Evolutionary conservation across 306 rosid species (phyloP).

Genomic region (Lathyrus aphaca): DNA sequence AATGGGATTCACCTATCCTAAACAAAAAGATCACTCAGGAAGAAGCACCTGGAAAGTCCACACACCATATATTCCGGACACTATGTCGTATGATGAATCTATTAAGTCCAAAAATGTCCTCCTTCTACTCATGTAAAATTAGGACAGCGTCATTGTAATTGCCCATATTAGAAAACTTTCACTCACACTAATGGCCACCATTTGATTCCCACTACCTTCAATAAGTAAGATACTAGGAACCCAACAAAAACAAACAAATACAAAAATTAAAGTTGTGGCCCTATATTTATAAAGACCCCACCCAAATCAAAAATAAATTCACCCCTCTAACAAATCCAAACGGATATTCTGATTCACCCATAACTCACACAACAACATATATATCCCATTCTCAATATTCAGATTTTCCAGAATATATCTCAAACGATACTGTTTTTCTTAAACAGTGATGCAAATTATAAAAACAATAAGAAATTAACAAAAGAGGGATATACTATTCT

Average conservation of each 20-base stretch:
- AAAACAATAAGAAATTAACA: no score
- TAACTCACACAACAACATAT: conserved; percentile 3
- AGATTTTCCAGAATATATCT: conserved; percentile 13
- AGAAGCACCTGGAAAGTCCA: neutral
- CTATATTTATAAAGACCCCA: conserved; percentile 35
- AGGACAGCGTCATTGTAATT: conserved; percentile 16
- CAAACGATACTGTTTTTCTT: conserved; percentile 21
- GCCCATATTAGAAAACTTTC: conserved; percentile 22
- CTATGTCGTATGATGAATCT: neutral
- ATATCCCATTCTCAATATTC: conserved; percentile 3
- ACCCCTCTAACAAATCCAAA: conserved; percentile 21
- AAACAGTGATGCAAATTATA: neutral
- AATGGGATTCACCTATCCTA: no score
- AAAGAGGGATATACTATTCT: conserved; percentile 24
- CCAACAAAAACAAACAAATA: conserved; percentile 35
- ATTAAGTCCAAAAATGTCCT: neutral
- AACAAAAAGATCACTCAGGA: neutral
- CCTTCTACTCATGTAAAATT: neutral
- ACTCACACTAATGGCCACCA: conserved; percentile 36
- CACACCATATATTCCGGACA: neutral
- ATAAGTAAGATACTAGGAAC: conserved; percentile 53
- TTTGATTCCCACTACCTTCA: conserved; percentile 60
- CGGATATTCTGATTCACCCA: conserved; percentile 47
- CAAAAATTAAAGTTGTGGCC: conserved; percentile 29
- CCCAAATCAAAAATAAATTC: conserved; percentile 14